Conservation (phyloP, 768 basidiomycete species). For the Pulveroboletus sp. region DNA sequence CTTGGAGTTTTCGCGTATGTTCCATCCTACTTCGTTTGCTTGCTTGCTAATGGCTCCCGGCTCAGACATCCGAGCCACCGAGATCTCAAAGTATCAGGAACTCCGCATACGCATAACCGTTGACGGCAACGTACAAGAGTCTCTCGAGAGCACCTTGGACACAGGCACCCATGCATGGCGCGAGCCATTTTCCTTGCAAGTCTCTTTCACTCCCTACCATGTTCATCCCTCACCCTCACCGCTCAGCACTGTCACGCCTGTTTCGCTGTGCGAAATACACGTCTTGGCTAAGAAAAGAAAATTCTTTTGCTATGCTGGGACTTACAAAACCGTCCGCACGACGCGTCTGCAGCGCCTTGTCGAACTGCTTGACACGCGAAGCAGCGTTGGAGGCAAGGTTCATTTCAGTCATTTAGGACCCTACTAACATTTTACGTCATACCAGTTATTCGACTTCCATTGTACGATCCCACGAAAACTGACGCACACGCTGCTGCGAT, state of each 20-base stretch:
- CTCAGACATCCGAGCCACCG: conserved; percentile 22
- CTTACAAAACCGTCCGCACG: conserved; percentile 27
- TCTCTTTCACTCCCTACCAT: not conserved
- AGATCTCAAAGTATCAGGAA: conserved; percentile 22
- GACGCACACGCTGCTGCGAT: conserved; percentile 24
- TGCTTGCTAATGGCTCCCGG: not conserved
- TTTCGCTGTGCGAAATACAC: conserved; percentile 28
- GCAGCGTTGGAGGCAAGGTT: conserved; percentile 25
- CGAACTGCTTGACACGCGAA: conserved; percentile 27
- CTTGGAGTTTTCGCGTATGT: conserved; percentile 27
- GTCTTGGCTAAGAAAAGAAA: conserved; percentile 26
- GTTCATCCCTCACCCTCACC: conserved; percentile 10
- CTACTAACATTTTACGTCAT: conserved; percentile 29
- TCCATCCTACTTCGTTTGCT: not conserved
- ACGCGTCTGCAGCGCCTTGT: conserved; percentile 25
- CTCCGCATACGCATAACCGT: conserved; percentile 26
- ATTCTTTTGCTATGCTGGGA: conserved; percentile 26
- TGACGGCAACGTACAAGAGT: conserved; percentile 28
- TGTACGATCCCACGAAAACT: conserved; percentile 29
- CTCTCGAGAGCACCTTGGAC: conserved; percentile 25
- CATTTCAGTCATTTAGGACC: conserved; percentile 30
- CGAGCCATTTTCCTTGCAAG: conserved; percentile 30
- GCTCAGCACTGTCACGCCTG: conserved; percentile 16
- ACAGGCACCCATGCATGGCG: conserved; percentile 27
- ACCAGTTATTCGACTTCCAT: conserved; percentile 30